These are phyloP conservation scores for Euphorbia tirucalli DNA, from an alignment of 345 rosid genomes.

Conservation along the genomic window DNA sequence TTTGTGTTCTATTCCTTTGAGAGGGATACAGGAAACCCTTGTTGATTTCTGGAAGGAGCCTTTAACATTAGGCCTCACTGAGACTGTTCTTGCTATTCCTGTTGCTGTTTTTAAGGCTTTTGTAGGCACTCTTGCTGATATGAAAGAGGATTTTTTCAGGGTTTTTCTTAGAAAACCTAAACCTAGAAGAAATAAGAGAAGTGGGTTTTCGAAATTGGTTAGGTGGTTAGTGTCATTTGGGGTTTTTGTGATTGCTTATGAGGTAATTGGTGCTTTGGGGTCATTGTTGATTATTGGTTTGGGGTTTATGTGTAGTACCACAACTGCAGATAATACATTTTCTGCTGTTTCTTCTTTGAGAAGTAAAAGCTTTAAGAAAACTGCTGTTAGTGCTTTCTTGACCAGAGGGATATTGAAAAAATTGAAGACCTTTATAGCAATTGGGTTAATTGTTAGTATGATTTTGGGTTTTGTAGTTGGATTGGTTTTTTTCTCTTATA, in stretches of 20 bases:
- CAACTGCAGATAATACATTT: constrained; percentile 59
- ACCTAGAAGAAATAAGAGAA: constrained; percentile 36
- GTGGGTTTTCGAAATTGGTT: constrained; percentile 70
- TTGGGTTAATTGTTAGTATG: constrained; percentile 84
- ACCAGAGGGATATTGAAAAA: constrained; percentile 74
- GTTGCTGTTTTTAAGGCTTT: constrained; percentile 63
- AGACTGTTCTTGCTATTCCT: constrained; percentile 85
- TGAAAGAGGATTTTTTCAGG: constrained; percentile 57
- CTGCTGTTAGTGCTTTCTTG: constrained; percentile 57
- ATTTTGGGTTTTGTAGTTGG: constrained; percentile 69
- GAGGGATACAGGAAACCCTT: constrained; percentile 85
- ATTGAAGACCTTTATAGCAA: constrained; percentile 68
- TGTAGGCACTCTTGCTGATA: constrained; percentile 68
- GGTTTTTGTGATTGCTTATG: constrained; percentile 76
- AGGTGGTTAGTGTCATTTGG: constrained; percentile 78
- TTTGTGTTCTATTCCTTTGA: constrained; percentile 81
- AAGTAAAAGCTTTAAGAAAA: constrained; percentile 62
- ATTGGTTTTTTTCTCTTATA: constrained; percentile 77
- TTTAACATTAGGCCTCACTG: constrained; percentile 76
- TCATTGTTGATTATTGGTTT: constrained; percentile 58
- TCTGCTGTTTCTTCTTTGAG: constrained; percentile 69
- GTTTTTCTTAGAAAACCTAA: constrained; percentile 55
- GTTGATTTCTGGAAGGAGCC: constrained; percentile 89
- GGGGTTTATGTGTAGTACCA: constrained; percentile 63
- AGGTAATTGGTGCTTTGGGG: constrained; percentile 63